Conservation (phyloP, 2,329 filamentous ascomycete species). For the Talaromyces pinophilus region DNA sequence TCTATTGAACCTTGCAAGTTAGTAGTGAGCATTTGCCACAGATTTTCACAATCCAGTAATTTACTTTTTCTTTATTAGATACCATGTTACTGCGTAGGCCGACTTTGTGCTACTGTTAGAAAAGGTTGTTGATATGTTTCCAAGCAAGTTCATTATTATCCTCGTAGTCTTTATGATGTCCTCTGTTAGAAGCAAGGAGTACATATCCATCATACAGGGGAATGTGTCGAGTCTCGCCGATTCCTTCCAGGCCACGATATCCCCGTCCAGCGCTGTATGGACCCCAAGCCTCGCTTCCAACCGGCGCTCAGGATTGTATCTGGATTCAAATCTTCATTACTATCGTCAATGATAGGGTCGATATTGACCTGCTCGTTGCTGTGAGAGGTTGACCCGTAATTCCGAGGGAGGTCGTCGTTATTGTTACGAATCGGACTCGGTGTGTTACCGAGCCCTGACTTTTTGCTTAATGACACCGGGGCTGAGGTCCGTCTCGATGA, state of each 20-base stretch:
- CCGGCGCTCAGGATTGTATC: background rate
- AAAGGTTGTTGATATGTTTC: background rate
- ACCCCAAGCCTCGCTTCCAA: conserved; percentile 12
- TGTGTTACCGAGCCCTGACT: conserved; percentile 12
- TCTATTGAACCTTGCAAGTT: background rate
- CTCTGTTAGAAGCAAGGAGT: background rate
- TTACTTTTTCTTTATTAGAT: background rate
- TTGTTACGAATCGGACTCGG: background rate
- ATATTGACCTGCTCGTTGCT: background rate
- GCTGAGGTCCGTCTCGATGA: conserved; percentile 32
- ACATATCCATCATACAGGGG: background rate
- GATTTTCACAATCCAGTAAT: background rate
- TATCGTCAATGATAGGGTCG: background rate
- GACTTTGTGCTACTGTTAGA: background rate
- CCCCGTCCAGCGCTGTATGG: conserved; percentile 15
- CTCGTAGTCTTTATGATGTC: background rate
- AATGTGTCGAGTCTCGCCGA: conserved; percentile 3
- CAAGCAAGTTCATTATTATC: conserved; percentile 1
- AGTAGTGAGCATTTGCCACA: background rate
- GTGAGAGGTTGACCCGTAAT: conserved; percentile 21
- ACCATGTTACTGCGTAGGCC: background rate
- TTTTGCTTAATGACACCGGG: conserved; percentile 27
- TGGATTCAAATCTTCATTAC: background rate
- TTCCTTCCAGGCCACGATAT: conserved; percentile 4
- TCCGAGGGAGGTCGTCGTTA: conserved; percentile 11